These are phyloP conservation scores for Solanum hybrid DNA, from an alignment of 305 asterid species.

Conservation along the genomic window DNA sequence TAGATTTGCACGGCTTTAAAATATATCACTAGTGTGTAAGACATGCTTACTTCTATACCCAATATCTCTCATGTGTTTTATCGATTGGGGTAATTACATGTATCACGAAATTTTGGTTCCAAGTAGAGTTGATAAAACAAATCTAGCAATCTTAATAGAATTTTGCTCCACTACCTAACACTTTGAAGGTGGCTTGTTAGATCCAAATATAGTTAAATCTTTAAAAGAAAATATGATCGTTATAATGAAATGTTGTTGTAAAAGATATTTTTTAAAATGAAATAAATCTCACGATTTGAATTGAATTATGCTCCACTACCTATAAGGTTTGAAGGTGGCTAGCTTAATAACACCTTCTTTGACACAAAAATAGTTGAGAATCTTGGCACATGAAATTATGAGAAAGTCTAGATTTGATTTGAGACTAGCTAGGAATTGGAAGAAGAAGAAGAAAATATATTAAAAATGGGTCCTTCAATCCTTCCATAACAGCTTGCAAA, in stretches of 20 bases:
- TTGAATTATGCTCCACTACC: neutral
- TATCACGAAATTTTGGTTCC: neutral
- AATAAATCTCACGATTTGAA: neutral
- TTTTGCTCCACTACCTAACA: neutral
- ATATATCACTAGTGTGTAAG: neutral
- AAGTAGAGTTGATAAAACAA: neutral
- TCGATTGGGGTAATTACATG: neutral
- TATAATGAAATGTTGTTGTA: neutral
- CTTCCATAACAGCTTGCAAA: neutral
- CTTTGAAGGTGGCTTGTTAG: neutral
- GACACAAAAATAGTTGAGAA: neutral
- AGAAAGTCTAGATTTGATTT: neutral
- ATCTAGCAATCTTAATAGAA: neutral
- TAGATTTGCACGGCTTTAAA: neutral
- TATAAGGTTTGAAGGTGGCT: neutral
- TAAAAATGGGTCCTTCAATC: neutral
- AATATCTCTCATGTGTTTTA: neutral
- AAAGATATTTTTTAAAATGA: neutral
- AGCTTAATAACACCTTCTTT: neutral
- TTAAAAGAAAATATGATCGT: neutral
- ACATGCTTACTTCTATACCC: too few species aligned
- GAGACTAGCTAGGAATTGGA: neutral
- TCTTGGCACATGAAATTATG: slow-evolving; percentile 2
- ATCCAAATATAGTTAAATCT: too few species aligned
- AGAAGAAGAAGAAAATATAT: neutral